Base-by-base conservation (phyloP, 495 filamentous ascomycete genomes). In the Podospora pseudopauciseta region DNA sequence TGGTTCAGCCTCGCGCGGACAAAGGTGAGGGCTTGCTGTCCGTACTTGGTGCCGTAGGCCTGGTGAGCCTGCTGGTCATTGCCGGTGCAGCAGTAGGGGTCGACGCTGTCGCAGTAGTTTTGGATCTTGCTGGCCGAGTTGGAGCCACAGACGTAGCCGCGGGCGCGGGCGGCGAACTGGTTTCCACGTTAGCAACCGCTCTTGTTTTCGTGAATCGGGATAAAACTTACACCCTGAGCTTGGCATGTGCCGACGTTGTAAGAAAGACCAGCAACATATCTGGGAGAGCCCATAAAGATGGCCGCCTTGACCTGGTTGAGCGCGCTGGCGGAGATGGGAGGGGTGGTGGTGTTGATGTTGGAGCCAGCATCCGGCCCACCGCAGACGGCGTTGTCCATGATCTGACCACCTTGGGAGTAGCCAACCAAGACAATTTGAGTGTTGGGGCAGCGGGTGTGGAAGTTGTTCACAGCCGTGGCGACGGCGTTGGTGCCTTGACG, bases 41-140 rank as follows among this genome's bases (percentile, higher is more conserved):
- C 79, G 62, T 82, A 81, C 71, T 85, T 84, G 65, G 73, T 78
- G 58, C 84, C 87, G 67, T 90, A 90, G 11, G 84, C 81, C 73
- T 89, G 84, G 74, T 90, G 88, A 15, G 81, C 82, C 65, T 83
- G 81, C 5, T 80, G 78, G 72, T 89, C 79, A 73, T 79, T 88
- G 64, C 88, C 87, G 64, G 83, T 88, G 79, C 87, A 89, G 82
- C 87, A 90, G 77, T 87, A 89, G 0, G 87, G 87, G 71, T 89
- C 87, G 1, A 82, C 66, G 18, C 84, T 76, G 77, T 90, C 87
- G 73, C 87, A 90, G 80, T 89, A 90, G 5, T 84, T 87, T 74
- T 89, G 74, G 72, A 90, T 85, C 70, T 84, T 87, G 67, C 57
- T 66, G 2, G 77, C 65, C 68, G 67, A 76, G 16, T 81, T 86